Evolutionary conservation across 1,284 basidiomycete genomes (phyloP), one percentile per base, ranked within the genome.

Genomic region (Albatrellus sp.): DNA sequence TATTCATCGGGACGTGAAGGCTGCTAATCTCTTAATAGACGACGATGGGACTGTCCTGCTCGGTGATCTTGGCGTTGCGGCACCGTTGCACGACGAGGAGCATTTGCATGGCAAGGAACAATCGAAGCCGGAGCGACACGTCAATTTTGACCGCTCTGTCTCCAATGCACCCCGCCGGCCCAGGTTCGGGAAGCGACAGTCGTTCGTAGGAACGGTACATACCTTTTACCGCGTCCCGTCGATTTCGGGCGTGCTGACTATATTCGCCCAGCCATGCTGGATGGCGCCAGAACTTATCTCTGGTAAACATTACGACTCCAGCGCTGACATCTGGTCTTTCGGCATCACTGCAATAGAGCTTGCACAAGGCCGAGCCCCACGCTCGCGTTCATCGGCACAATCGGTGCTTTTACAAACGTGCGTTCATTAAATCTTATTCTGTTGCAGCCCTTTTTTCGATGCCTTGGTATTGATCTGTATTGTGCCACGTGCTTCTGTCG

Each of bases 271-370:
- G 75, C 90, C 90, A 1, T 90, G 86, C 57, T 93, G 89, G 87
- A 93, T 93, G 90, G 88, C 90, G 0, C 90, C 90, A 2, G 90
- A 93, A 54, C 74, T 93, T 20, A 87, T 93, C 40, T 77, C 84
- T 53, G 81, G 88, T 44, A 78, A 75, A 52, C 77, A 80, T 50
- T 93, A 93, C 59, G 89, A 90, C 57, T 76, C 76, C 16, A 80
- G 79, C 54, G 87, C 89, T 37, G 90, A 92, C 56, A 90, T 93
- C 48, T 93, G 89, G 89, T 89, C 84, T 37, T 89, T 92, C 57
- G 90, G 87, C 20, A 90, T 93, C 52, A 91, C 87, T 12, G 87
- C 90, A 5, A 68, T 92, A 35, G 90, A 93, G 59, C 69, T 93
- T 17, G 72, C 84, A 0, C 82, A 86, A 54, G 90, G 90, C 0